phyloP scores from a whole-genome alignment of 2,329 filamentous ascomycete genomes.

The Nemania abortiva region DNA sequence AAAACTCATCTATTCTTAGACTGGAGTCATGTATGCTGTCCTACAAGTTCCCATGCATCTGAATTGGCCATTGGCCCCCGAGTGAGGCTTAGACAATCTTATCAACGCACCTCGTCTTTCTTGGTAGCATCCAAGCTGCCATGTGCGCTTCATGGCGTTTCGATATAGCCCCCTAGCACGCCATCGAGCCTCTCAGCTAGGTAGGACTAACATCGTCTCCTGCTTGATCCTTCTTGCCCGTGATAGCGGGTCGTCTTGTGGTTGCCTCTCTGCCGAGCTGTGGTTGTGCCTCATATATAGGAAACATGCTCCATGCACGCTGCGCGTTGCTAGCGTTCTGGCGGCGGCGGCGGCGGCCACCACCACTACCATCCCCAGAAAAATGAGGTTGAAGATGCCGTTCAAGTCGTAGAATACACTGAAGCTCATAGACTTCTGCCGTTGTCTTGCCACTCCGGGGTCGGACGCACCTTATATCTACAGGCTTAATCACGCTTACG shows the following conservation, averaged over 20 bases:
- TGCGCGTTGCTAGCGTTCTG: too few species aligned
- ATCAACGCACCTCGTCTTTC: slow-evolving; percentile 5
- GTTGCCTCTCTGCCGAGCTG: neutral
- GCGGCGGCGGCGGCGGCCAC: too few species aligned
- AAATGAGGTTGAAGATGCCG: too few species aligned
- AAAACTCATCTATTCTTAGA: slow-evolving; percentile 33
- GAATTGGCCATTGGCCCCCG: slow-evolving; percentile 19
- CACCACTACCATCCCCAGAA: too few species aligned
- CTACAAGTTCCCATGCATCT: slow-evolving; percentile 3
- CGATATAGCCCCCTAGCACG: neutral
- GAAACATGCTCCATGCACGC: too few species aligned
- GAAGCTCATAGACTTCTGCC: neutral
- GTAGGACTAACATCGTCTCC: neutral
- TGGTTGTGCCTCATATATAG: too few species aligned
- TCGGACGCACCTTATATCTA: slow-evolving; percentile 8
- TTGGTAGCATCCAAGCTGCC: slow-evolving; percentile 13
- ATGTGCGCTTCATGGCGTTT: neutral
- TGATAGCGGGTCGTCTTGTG: neutral
- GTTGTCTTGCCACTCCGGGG: slow-evolving; percentile 23
- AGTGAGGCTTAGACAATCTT: slow-evolving; percentile 23
- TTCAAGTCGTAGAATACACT: neutral
- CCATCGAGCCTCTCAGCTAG: neutral
- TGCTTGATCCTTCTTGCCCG: neutral
- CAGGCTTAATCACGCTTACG: neutral
- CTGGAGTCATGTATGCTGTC: slow-evolving; percentile 3